A percentile compares a stretch with the other conserved stretches of the same genome.
phyloP scores from a whole-genome alignment of 2,329 filamentous ascomycete genomes.

The Akanthomyces dipterigenus region DNA sequence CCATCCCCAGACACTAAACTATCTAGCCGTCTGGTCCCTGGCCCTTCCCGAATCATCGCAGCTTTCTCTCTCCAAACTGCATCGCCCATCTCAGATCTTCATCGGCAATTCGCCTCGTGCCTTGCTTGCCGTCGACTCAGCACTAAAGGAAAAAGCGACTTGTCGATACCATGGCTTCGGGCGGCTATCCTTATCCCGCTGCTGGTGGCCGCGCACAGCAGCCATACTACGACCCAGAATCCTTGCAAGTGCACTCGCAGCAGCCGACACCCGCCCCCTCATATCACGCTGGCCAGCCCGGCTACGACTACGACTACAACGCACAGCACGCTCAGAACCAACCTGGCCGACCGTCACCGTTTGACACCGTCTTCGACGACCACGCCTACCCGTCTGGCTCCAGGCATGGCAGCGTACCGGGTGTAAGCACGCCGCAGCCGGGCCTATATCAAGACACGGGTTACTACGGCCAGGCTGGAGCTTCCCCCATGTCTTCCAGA shows the following conservation, averaged over 20 bases:
- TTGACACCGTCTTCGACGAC: slow-evolving; percentile 62
- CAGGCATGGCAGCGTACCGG: slow-evolving; percentile 26
- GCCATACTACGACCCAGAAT: slow-evolving; percentile 33
- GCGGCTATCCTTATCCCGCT: slow-evolving; percentile 53
- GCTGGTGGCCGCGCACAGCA: slow-evolving; percentile 20
- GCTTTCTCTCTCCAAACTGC: background rate
- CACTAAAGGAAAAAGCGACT: background rate
- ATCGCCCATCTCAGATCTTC: background rate
- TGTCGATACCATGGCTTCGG: slow-evolving; percentile 47
- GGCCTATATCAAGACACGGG: slow-evolving; percentile 46
- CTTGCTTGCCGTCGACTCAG: background rate
- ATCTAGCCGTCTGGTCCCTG: background rate
- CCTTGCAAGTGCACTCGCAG: slow-evolving; percentile 36
- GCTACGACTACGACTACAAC: slow-evolving; percentile 7
- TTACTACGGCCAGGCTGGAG: slow-evolving; percentile 45
- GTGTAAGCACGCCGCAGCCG: slow-evolving; percentile 30
- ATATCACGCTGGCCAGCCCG: slow-evolving; percentile 22
- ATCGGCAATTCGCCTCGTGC: background rate
- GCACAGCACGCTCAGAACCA: slow-evolving; percentile 4
- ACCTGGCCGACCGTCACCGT: slow-evolving; percentile 40
- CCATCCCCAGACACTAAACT: slow-evolving; percentile 10
- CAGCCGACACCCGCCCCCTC: slow-evolving; percentile 31
- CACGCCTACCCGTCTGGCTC: slow-evolving; percentile 54
- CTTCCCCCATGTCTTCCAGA: slow-evolving; percentile 25
- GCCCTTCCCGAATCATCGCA: background rate